A percentile compares a stretch with the other conserved stretches of the same genome.
Conservation (phyloP, 805 yeast species). For the Candida nanaspora region DNA sequence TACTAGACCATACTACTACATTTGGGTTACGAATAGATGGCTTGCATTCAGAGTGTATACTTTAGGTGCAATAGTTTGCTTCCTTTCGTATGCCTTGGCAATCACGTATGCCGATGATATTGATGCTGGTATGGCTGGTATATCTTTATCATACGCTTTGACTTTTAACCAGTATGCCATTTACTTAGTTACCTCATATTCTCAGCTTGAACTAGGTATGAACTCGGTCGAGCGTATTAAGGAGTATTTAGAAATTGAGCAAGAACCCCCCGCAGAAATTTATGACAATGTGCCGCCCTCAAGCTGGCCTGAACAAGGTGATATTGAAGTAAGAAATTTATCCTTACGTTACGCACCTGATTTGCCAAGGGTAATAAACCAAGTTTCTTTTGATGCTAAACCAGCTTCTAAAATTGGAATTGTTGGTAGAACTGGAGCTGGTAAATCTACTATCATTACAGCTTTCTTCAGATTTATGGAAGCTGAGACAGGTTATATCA, state of each 20-base stretch:
- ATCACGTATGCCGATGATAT: too few species aligned
- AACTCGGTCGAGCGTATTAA: too few species aligned
- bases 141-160: too few species aligned
- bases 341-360: constrained; percentile 87
- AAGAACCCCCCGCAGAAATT: constrained; percentile 69
- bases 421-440: constrained; percentile 98
- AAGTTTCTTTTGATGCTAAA: constrained; percentile 74
- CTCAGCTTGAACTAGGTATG: too few species aligned
- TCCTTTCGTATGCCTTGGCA: too few species aligned
- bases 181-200: too few species aligned
- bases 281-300: constrained; percentile 58
- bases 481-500: constrained; percentile 66
- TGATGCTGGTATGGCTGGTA: too few species aligned
- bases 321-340: constrained; percentile 63
- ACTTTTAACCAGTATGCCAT: too few species aligned
- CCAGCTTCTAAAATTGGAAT: constrained; percentile 83
- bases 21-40: too few species aligned
- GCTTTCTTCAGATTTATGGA: constrained; percentile 81
- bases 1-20: too few species aligned
- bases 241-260: constrained; percentile 79
- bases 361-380: constrained; percentile 84
- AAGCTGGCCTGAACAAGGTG: constrained; percentile 83
- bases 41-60: too few species aligned
- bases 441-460: constrained; percentile 92
- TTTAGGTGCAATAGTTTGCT: too few species aligned